Evolutionary conservation across 1,284 basidiomycete species (phyloP).

Genomic region (Malassezia cuniculi): DNA sequence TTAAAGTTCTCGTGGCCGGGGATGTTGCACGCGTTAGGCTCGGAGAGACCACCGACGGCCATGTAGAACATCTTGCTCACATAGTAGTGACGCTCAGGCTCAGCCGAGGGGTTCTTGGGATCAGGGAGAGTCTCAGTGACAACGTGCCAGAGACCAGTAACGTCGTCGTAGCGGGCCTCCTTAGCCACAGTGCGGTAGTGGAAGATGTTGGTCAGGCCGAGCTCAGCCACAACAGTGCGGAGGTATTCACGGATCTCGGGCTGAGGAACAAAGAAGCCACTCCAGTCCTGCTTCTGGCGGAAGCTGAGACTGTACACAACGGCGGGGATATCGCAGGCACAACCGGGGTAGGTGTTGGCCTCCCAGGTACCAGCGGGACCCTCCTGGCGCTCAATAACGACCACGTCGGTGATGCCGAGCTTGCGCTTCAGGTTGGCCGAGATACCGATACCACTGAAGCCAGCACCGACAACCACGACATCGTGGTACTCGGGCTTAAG

Average conservation of each 20-base stretch:
- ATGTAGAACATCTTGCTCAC: conserved; percentile 36
- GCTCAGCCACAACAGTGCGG: conserved; percentile 25
- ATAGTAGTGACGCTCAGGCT: conserved; percentile 21
- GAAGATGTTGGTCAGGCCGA: conserved; percentile 23
- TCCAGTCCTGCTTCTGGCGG: conserved; percentile 37
- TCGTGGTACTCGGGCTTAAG: conserved; percentile 32
- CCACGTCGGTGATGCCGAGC: conserved; percentile 25
- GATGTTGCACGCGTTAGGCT: conserved; percentile 35
- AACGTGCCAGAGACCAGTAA: conserved; percentile 37
- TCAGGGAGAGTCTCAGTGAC: conserved; percentile 18
- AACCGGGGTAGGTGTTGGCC: conserved; percentile 33
- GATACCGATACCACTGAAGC: conserved; percentile 33
- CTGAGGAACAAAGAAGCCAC: conserved; percentile 27
- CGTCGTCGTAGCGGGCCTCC: conserved; percentile 29
- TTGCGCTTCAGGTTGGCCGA: conserved; percentile 33
- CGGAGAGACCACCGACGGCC: conserved; percentile 36
- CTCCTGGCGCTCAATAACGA: conserved; percentile 21
- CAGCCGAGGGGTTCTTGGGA: conserved; percentile 1
- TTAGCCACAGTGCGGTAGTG: conserved; percentile 27
- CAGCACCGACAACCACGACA: conserved; percentile 34
- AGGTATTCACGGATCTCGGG: conserved; percentile 34
- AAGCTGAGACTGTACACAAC: conserved; percentile 42
- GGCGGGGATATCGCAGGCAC: conserved; percentile 38
- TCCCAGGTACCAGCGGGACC: conserved; percentile 32
- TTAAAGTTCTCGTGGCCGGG: conserved; percentile 35